phyloP scores from a whole-genome alignment of 164 flowering plant genomes.

The Vitis amurensis region DNA sequence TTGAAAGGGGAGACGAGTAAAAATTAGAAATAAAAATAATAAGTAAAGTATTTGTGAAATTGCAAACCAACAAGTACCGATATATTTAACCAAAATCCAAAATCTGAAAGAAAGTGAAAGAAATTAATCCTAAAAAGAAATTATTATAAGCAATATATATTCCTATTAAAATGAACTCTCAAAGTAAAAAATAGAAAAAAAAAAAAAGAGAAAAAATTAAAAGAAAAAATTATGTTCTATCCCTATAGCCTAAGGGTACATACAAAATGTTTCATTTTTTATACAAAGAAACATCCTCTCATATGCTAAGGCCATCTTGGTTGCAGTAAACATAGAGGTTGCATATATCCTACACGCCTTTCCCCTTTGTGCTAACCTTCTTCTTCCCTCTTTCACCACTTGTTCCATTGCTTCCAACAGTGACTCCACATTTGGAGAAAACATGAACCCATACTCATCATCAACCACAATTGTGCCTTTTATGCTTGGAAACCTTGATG shows the following conservation, averaged over 20 bases:
- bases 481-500: slow-evolving; percentile 59
- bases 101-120: too few relatives aligned
- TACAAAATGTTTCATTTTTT: slow-evolving; percentile 42
- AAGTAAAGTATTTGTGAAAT: too few relatives aligned
- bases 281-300: slow-evolving; percentile 63
- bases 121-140: too few relatives aligned
- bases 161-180: too few relatives aligned
- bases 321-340: slow-evolving; percentile 44
- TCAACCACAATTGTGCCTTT: slow-evolving; percentile 45
- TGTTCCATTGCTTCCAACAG: slow-evolving; percentile 39
- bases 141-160: too few relatives aligned
- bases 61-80: too few relatives aligned
- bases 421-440: slow-evolving; percentile 54
- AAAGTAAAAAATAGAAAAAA: too few relatives aligned
- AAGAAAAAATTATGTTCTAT: too few relatives aligned
- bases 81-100: too few relatives aligned
- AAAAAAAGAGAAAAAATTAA: too few relatives aligned
- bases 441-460: slow-evolving; percentile 47
- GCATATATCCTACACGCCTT: slow-evolving; percentile 46
- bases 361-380: slow-evolving; percentile 22
- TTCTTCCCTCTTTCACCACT: slow-evolving; percentile 40
- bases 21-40: too few relatives aligned
- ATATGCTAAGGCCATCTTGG: slow-evolving; percentile 59
- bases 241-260: slow-evolving; percentile 23
- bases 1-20: too few relatives aligned